Percentiles rank a stretch among this genome's conserved stretches.
These are phyloP conservation scores for Claviceps quebecensis DNA, from an alignment of 2,329 filamentous ascomycete genomes.

Conservation along the genomic window DNA sequence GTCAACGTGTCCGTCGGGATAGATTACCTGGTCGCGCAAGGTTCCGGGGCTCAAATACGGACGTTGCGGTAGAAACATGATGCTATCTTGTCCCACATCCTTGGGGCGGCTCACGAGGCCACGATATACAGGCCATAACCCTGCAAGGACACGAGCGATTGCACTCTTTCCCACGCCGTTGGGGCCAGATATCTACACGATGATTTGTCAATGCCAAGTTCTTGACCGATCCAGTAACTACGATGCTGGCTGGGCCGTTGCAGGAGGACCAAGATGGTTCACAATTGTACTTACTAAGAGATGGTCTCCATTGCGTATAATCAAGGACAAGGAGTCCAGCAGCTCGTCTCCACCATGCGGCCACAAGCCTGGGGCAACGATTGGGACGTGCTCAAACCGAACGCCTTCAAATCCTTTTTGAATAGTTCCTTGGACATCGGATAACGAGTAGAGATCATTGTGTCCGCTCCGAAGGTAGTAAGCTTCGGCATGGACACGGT, in stretches of 20 bases:
- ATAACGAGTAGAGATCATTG: conserved; percentile 74
- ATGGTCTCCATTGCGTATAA: conserved; percentile 83
- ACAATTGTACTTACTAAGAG: conserved; percentile 43
- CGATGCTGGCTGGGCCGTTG: background rate
- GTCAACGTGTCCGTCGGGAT: conserved; percentile 86
- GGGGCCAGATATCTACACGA: conserved; percentile 61
- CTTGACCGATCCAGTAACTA: background rate
- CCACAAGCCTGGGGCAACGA: conserved; percentile 79
- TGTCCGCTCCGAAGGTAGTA: conserved; percentile 57
- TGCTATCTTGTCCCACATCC: conserved; percentile 67
- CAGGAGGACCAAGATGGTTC: background rate
- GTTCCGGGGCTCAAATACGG: conserved; percentile 89
- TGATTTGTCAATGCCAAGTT: conserved; percentile 7
- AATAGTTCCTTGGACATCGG: conserved; percentile 84
- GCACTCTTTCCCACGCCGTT: conserved; percentile 92
- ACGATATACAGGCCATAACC: conserved; percentile 91
- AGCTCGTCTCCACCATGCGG: conserved; percentile 86
- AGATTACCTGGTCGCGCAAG: conserved; percentile 91
- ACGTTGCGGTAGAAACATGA: conserved; percentile 95
- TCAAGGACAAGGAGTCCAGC: conserved; percentile 74
- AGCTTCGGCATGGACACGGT: conserved; percentile 80
- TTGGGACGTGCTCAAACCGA: conserved; percentile 79
- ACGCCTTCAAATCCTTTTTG: conserved; percentile 94
- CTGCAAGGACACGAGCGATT: conserved; percentile 75
- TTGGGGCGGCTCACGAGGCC: conserved; percentile 83